phyloP scores from a whole-genome alignment of 257 asterid species.

The Fraxinus pennsylvanica region DNA sequence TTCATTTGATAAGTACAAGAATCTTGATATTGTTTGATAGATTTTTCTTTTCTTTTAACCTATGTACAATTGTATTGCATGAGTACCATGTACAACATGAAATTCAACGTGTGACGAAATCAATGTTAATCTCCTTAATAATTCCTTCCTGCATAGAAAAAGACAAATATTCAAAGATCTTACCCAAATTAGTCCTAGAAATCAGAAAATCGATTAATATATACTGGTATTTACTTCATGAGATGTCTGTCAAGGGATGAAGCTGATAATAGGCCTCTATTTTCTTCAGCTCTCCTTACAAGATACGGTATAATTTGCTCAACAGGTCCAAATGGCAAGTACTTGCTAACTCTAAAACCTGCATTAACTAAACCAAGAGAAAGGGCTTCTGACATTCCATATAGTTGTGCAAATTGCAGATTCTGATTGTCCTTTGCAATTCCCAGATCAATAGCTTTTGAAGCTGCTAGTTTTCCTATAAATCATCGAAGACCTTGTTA shows the following conservation, averaged over 20 bases:
- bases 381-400: conserved; percentile 83
- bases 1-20: no score
- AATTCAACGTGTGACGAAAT: no score
- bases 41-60: neutral
- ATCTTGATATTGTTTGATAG: neutral
- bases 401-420: conserved; percentile 85
- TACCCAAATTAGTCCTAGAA: neutral
- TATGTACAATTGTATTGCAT: conserved; percentile 26
- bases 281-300: conserved; percentile 89
- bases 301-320: conserved; percentile 89
- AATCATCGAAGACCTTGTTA: neutral
- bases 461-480: conserved; percentile 66
- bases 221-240: conserved; percentile 50
- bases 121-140: no score
- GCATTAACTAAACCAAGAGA: conserved; percentile 68
- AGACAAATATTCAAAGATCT: no score
- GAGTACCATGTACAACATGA: conserved; percentile 1
- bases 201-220: no score
- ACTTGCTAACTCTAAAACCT: conserved; percentile 78
- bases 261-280: conserved; percentile 68
- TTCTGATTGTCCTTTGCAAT: conserved; percentile 39
- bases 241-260: conserved; percentile 56
- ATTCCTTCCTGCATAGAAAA: no score
- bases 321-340: conserved; percentile 84
- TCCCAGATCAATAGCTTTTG: conserved; percentile 61